Evolutionary conservation across 2,329 filamentous ascomycete genomes (phyloP), one percentile per base, ranked within the genome.

Genomic region (Aureobasidium mangrovei): DNA sequence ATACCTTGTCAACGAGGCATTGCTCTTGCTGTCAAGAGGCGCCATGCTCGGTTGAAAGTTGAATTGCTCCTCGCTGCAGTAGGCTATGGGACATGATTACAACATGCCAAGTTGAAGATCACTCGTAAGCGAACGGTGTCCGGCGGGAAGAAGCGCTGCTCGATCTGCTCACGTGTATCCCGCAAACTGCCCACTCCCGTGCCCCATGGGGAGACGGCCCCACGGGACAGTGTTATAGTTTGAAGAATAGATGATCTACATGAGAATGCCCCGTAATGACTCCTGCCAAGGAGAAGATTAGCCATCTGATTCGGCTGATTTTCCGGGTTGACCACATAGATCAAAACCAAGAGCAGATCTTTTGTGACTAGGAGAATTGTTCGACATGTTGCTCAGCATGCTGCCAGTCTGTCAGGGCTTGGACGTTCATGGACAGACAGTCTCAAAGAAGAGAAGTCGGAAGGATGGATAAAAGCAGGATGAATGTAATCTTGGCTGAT

Each of bases 291-390:
- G n/a, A 8, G 8, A 27, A 48, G 35, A 48, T 48, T 48, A 48
- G 46, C 46, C 46, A 40, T 48, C 35, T 40, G 46, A 28, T 40
- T 48, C 46, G 46, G 46, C 46, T 39, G 35, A 48, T 48, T 48
- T n/a, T 12, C 12, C n/a, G 35, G 46, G 18, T 18, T 18, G 18
- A 18, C 18, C 18, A 18, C 18, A 18, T 18, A 18, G 18, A 18
- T 18, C 18, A 18, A 18, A 18, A 18, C 18, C 18, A 18, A 18
- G 18, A 18, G 18, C 18, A 18, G 18, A 18, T 18, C 18, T 18
- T 18, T 18, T 18, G 18, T 1, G 18, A 18, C 18, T 18, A 18
- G 18, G 18, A 18, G 18, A 18, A 18, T 18, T 18, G 18, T 18
- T 18, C 18, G 18, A 18, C 18, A 18, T 18, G 18, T 18, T 18